Base-by-base conservation (phyloP, 441 rosid genomes). In the Erodium moschatum region DNA sequence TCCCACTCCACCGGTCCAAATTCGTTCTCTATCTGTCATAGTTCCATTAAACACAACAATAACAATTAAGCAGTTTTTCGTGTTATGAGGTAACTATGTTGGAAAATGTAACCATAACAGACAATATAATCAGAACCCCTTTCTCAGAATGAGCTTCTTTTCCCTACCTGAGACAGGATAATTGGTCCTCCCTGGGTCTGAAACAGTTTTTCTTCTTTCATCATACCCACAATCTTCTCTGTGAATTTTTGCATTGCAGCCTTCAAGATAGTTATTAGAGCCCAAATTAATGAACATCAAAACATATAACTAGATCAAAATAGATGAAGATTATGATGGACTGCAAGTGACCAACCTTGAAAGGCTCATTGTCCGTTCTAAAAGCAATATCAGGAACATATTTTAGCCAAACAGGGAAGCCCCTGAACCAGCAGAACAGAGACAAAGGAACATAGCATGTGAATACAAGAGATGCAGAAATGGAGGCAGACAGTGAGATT, bases 141-240 rank as follows among this genome's bases (percentile, higher is more conserved):
- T 44, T n/a, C 15, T 19, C 3, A 66, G 65, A 35, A 24, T 54
- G 64, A 60, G 15, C n/a, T 60, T 18, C 0, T 56, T 18, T 56
- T 19, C 15, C 67, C 20, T 60, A 89, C 97, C 92, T 91, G 97
- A 73, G 93, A 85, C 54, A 91, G 97, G 33, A 91, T 87, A 68
- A 91, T 91, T 44, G 96, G 96, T 67, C 97, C 97, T 65, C 97
- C 94, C 77, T 89, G 94, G 10, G 96, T 86, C 81, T 91, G 89
- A 66, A 80, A 91, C 82, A 91, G 80, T 70, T 80, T 79, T 75
- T 89, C 92, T 80, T 85, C 84, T 87, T 89, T 89, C 97, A 91
- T 87, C 81, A 91, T 66, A 58, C 83, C 81, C 70, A 91, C 97
- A 70, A 91, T 89, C 81, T 87, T 91, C 82, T 85, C 91, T 4